phyloP scores from a whole-genome alignment of 441 rosid genomes.

The Melastoma candidum region DNA sequence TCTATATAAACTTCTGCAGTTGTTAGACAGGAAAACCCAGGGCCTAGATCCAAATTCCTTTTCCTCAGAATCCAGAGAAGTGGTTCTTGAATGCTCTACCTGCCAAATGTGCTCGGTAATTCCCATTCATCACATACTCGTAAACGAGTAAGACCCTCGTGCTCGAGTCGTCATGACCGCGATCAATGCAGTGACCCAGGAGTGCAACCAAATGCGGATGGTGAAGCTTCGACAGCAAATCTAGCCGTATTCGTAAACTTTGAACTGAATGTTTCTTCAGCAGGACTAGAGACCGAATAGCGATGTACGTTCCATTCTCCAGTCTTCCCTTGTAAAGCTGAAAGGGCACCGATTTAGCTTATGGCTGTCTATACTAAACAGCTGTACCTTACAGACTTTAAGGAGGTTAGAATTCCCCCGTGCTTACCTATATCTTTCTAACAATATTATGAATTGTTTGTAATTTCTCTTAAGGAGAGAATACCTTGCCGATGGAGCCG shows the following conservation, averaged over 20 bases:
- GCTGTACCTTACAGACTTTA: too few species aligned
- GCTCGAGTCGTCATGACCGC: conserved; percentile 36
- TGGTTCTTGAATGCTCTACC: conserved; percentile 26
- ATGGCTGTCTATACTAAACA: too few species aligned
- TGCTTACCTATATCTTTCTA: too few species aligned
- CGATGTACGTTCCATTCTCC: conserved; percentile 61
- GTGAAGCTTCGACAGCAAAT: conserved; percentile 71
- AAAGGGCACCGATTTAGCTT: conserved; percentile 14
- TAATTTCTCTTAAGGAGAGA: background rate
- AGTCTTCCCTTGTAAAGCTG: conserved; percentile 83
- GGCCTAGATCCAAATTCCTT: too few species aligned
- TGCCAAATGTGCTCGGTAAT: conserved; percentile 61
- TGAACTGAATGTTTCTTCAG: conserved; percentile 61
- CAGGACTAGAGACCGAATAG: conserved; percentile 50
- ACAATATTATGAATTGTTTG: background rate
- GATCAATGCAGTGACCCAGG: conserved; percentile 73
- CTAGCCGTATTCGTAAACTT: conserved; percentile 59
- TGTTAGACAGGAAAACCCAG: background rate
- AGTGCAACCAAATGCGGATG: conserved; percentile 86
- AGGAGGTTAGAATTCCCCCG: too few species aligned
- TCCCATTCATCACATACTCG: conserved; percentile 61
- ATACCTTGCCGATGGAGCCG: conserved; percentile 82
- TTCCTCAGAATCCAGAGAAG: background rate
- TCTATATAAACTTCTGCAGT: background rate
- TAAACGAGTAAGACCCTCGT: conserved; percentile 58